These are phyloP conservation scores for Populus simonii DNA, from an alignment of 345 rosid genomes.

Conservation along the genomic window DNA sequence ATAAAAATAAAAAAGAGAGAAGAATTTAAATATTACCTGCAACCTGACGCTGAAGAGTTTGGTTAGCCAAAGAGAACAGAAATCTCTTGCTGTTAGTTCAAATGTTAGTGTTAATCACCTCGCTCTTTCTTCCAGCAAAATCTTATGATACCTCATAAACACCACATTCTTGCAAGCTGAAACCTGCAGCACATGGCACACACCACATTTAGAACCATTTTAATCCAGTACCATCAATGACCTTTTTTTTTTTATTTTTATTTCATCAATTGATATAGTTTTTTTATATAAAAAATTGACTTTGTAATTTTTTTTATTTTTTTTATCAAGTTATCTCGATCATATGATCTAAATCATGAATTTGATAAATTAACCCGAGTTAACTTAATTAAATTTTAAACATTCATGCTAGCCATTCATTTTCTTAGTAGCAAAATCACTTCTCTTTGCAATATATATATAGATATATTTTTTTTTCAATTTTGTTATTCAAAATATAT, in stretches of 20 bases:
- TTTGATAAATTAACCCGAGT: rapidly evolving
- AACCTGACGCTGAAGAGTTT: conserved; percentile 23
- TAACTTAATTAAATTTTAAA: rapidly evolving
- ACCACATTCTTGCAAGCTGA: conserved; percentile 80
- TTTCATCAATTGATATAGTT: too few species aligned
- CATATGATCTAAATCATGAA: too few species aligned
- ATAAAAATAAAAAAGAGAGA: too few species aligned
- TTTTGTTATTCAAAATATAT: too few species aligned
- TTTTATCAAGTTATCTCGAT: too few species aligned
- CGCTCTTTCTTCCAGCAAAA: conserved; percentile 50
- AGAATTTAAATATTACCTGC: conserved; percentile 36
- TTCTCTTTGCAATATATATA: too few species aligned
- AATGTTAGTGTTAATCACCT: conserved; percentile 26
- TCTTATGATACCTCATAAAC: conserved; percentile 70
- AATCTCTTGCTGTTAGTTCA: not conserved
- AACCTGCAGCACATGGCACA: conserved; percentile 47
- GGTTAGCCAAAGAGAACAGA: conserved; percentile 16
- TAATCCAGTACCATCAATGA: not conserved
- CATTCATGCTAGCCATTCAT: too few species aligned
- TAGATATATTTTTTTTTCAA: too few species aligned
- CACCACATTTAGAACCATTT: not conserved
- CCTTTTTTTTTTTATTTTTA: too few species aligned
- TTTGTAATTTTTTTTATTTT: too few species aligned
- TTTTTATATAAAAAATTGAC: too few species aligned
- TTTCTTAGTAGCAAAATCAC: too few species aligned